Base-by-base conservation (phyloP, 306 rosid species). In the Malus orientalis region DNA sequence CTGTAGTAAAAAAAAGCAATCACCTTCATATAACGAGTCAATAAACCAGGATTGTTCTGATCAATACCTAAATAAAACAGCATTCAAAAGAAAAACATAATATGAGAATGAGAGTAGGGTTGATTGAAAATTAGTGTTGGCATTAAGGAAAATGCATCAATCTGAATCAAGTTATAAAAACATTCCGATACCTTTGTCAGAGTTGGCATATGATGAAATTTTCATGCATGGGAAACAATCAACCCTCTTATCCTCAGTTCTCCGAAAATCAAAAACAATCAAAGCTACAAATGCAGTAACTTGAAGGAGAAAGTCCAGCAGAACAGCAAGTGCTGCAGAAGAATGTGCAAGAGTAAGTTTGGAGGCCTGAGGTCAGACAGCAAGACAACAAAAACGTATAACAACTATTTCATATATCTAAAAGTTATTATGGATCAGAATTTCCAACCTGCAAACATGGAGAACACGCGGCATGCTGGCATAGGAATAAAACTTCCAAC, bases 381-480 rank as follows among this genome's bases (percentile, higher is more conserved):
- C 6, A 61, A 59, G 63, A 73, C 62, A 80, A 51, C n/a, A 82
- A 74, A 27, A 76, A 61, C 77, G 10, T 66, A 70, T 32, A 16
- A 69, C 22, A 74, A 78, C 78, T 58, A 75, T 67, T 61, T 68
- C 75, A 58, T 55, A 74, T 16, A 59, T 57, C 58, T 74, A 33
- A 16, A 78, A 38, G 5, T 69, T 73, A 20, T 42, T 38, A 57
- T 47, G 53, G 66, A 70, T 32, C 32, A 79, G 76, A 27, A 44
- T 53, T 25, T 61, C 73, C 68, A 76, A 92, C 99, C 97, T 70
- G 99, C 99, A 90, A 95, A 95, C 99, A 95, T 95, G 85, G 99
- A 92, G 90, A 95, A 95, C 68, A 95, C 97, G 20, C 99, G 97
- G 80, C 96, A 90, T 29, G 99, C 99, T 70, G 99, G 97, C 97